phyloP scores from a whole-genome alignment of 441 rosid genomes.

The Manihot esculenta region DNA sequence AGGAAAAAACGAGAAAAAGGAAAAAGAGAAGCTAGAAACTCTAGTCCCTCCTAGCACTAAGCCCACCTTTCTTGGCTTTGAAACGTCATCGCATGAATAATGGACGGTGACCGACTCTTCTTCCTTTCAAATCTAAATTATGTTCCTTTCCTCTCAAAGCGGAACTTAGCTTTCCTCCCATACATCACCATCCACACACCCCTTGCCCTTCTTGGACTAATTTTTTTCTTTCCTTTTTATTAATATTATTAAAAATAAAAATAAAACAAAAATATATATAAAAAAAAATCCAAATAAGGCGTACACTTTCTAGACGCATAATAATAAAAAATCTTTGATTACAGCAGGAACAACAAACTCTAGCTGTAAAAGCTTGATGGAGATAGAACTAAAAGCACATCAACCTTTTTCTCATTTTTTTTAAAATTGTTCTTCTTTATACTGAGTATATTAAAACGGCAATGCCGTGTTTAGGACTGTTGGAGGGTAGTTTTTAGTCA shows the following conservation, averaged over 20 bases:
- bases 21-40: background rate
- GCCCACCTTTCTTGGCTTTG: slow-evolving; percentile 12
- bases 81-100: slow-evolving; percentile 19
- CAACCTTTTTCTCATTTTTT: background rate
- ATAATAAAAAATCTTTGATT: slow-evolving; percentile 6
- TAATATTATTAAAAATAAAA: background rate
- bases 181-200: slow-evolving; percentile 12
- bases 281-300: background rate
- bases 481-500: too few relatives aligned
- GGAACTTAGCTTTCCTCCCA: slow-evolving; percentile 14
- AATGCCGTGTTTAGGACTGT: too few relatives aligned
- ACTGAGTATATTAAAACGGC: too few relatives aligned
- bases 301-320: background rate
- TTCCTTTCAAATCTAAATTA: background rate
- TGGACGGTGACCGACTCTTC: slow-evolving; percentile 30
- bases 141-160: slow-evolving; percentile 17
- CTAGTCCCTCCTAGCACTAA: background rate
- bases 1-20: too few relatives aligned
- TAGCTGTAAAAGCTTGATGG: slow-evolving; percentile 19
- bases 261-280: background rate
- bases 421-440: too few relatives aligned
- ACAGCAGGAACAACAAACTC: slow-evolving; percentile 14
- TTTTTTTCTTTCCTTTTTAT: background rate
- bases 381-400: background rate
- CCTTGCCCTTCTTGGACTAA: background rate